Percentiles rank a stretch among this genome's conserved stretches.
phyloP scores from a whole-genome alignment of 1,139 yeast species.

The Spathaspora sp. region DNA sequence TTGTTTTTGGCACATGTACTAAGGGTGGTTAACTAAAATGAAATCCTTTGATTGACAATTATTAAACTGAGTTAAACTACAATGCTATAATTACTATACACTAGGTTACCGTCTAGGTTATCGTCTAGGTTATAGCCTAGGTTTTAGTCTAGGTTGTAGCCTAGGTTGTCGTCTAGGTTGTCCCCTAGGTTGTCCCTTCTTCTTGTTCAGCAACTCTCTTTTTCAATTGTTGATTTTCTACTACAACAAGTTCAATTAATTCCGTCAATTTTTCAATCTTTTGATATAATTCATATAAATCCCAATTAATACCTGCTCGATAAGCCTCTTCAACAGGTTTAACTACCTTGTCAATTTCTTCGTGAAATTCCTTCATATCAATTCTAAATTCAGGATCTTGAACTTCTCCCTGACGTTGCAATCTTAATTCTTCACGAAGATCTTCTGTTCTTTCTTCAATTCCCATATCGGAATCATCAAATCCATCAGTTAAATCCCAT shows the following conservation, averaged over 20 bases:
- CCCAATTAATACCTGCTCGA: conserved; percentile 64
- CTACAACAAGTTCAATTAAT: conserved; percentile 41
- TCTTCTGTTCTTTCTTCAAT: conserved; percentile 41
- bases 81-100: too few relatives aligned
- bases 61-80: too few relatives aligned
- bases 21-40: too few relatives aligned
- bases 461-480: conserved; percentile 34
- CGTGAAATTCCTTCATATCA: conserved; percentile 48
- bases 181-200: too few relatives aligned
- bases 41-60: too few relatives aligned
- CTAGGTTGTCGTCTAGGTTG: too few relatives aligned
- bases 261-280: conserved; percentile 46
- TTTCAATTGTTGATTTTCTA: conserved; percentile 42
- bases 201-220: conserved; percentile 5
- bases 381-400: conserved; percentile 70
- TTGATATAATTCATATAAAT: conserved; percentile 53
- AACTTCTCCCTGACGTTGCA: conserved; percentile 63
- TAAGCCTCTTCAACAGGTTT: conserved; percentile 62
- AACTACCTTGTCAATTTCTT: conserved; percentile 44
- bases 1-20: too few relatives aligned
- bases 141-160: too few relatives aligned
- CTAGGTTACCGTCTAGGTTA: too few relatives aligned
- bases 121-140: too few relatives aligned
- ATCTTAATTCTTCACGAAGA: conserved; percentile 37
- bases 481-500: conserved; percentile 86